phyloP scores from a whole-genome alignment of 192 early-diverging fungal genomes.

The Backusella psychrophila region DNA sequence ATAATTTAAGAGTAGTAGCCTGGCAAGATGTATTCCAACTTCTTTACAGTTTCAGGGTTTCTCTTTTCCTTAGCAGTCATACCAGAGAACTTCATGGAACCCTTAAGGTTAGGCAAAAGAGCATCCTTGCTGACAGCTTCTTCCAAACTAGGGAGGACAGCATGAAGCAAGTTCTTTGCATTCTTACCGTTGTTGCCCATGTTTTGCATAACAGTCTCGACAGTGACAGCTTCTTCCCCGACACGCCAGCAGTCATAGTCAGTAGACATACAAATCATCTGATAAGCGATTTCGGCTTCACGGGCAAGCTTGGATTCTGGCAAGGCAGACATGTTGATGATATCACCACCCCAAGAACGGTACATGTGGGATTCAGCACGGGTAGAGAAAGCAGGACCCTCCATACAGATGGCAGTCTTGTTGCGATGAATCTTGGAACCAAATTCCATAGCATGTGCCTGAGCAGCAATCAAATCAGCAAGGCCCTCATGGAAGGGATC shows the following conservation, averaged over 20 bases:
- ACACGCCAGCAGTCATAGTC: conserved; percentile 95
- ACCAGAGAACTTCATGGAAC: conserved; percentile 79
- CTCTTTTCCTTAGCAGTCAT: conserved; percentile 82
- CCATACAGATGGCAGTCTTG: conserved; percentile 96
- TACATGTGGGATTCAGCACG: conserved; percentile 97
- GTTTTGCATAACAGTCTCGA: conserved; percentile 84
- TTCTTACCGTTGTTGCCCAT: conserved; percentile 81
- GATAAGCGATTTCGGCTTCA: conserved; percentile 98
- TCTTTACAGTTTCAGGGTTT: conserved; percentile 63
- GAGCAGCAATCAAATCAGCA: conserved; percentile 67
- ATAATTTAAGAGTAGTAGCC: conserved; percentile 54
- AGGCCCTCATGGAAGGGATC: conserved; percentile 87
- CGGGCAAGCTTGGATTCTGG: conserved; percentile 97
- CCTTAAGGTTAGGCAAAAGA: conserved; percentile 63
- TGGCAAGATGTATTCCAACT: conserved; percentile 84
- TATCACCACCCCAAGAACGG: conserved; percentile 85
- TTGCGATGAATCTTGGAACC: conserved; percentile 58
- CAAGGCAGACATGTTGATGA: conserved; percentile 98
- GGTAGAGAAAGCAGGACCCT: conserved; percentile 97
- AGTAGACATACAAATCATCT: conserved; percentile 99
- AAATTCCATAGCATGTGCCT: conserved; percentile 36
- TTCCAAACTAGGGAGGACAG: conserved; percentile 77
- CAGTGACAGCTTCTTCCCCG: conserved; percentile 79
- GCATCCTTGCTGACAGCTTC: conserved; percentile 53
- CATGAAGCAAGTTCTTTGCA: conserved; percentile 75